Evolutionary conservation across 2,329 filamentous ascomycete species (phyloP), one percentile per base, ranked within the genome.

Genomic region (Exophiala mesophila): DNA sequence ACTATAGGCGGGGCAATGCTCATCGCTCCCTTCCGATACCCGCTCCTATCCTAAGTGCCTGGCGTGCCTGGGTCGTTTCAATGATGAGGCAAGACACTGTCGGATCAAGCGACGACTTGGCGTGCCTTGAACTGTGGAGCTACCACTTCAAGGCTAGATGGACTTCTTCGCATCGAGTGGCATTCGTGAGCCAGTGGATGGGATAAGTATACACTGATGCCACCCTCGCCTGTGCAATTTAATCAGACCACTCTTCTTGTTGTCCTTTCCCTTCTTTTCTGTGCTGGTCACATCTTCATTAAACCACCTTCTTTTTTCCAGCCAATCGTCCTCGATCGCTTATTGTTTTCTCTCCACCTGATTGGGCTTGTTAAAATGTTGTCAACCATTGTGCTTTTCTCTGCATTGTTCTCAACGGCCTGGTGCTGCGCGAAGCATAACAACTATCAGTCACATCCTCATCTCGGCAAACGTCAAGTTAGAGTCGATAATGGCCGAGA

Each of bases 401-500:
- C 37, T 20, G 37, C 41, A 20, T 29, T 49, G 38, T 23, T 49
- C 36, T 43, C 47, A 20, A 46, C 47, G 37, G 47, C 47, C 39
- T 44, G 42, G 47, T 36, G 47, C 43, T 49, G 47, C 31, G 38
- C 47, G n/a, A 41, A 37, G 26, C 47, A 49, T 36, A 39, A 49
- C 28, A 47, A 45, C 41, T 46, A 42, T 21, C 47, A 47, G 36
- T 47, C 44, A 32, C 49, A 49, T 47, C 49, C 45, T 26, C 49
- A 49, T 37, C 39, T 52, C 10, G 46, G 49, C 16, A 34, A 36
- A 34, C 33, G 49, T 39, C 49, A 49, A 44, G 43, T 49, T 20
- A 40, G 40, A 28, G 36, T 46, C 33, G 43, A 49, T 23, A 33
- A 23, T n/a, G 49, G 46, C 23, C 26, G 49, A 24, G 49, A 38